Evolutionary conservation across 495 filamentous ascomycete species (phyloP), one percentile per base, ranked within the genome.

Genomic region (Cladorrhinum samala): DNA sequence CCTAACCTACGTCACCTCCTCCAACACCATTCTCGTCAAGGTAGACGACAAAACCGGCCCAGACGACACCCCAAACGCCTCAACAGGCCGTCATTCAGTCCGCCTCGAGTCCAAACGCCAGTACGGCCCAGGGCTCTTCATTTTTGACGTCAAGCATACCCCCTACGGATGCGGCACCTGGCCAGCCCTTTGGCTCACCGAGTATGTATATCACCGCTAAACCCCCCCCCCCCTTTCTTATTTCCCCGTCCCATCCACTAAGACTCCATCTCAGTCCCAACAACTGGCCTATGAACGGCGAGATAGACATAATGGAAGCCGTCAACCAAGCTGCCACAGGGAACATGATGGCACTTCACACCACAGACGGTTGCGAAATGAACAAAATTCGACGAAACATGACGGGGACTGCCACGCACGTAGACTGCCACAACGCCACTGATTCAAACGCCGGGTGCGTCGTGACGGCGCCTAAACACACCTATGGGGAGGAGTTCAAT

Each of bases 221-320:
- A 16, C 14, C 11, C 50, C 41, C 25, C 6, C 44, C 30, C 33
- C 20, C 23, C 24, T 41, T 21, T 46, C n/a, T n/a, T n/a, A n/a
- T n/a, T n/a, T n/a, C n/a, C n/a, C n/a, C n/a, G n/a, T n/a, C n/a
- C n/a, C n/a, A n/a, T n/a, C n/a, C n/a, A n/a, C n/a, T n/a, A n/a
- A n/a, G n/a, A n/a, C n/a, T 23, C 13, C 45, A 2, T 23, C 25
- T 19, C 39, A 58, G 53, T 33, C 80, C 79, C 49, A 54, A 64
- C 30, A 72, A 80, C 71, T 89, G 85, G 85, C 85, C 85, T 20
- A 64, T 65, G n/a, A 72, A 81, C 56, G 85, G 85, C 51, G 84
- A 89, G 62, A 83, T 88, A 59, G 85, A 89, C 52, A 76, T 89
- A 43, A 84, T 91, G 69, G 86, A 89, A 66, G 80, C 83, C 37